Percentiles rank a stretch among this genome's conserved stretches.
Conservation (phyloP, 257 asterid genomes). For the Nicotiana tomentosiformis region DNA sequence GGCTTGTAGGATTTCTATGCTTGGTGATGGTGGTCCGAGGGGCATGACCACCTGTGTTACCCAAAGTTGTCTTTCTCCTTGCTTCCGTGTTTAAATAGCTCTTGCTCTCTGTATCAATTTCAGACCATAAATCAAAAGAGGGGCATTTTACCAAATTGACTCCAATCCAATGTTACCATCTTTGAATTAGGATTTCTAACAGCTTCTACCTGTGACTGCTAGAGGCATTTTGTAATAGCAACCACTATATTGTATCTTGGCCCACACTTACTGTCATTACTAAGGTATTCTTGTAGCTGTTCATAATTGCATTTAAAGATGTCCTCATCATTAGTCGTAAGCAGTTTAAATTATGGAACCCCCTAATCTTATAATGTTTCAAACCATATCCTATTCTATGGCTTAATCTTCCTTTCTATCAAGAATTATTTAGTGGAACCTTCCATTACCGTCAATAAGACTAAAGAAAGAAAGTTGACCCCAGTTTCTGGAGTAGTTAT, state of each 20-base stretch:
- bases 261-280: background rate
- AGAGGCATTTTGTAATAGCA: background rate
- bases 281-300: background rate
- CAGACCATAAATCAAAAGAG: background rate
- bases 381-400: background rate
- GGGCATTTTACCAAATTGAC: background rate
- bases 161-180: background rate
- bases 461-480: background rate
- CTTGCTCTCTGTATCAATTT: background rate
- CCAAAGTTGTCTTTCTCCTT: background rate
- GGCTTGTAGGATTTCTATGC: background rate
- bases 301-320: background rate
- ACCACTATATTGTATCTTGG: background rate
- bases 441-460: background rate
- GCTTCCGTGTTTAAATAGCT: background rate
- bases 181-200: background rate
- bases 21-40: background rate
- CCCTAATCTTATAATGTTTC: background rate
- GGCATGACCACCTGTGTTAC: background rate
- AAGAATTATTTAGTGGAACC: background rate
- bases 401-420: background rate
- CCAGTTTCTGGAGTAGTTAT: background rate
- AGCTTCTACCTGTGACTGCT: background rate
- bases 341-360: background rate
- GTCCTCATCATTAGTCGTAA: background rate